Percentiles rank a stretch among this genome's conserved stretches.
Conservation (phyloP, 371 early-diverging fungal species). For the Coemansia sp. region DNA sequence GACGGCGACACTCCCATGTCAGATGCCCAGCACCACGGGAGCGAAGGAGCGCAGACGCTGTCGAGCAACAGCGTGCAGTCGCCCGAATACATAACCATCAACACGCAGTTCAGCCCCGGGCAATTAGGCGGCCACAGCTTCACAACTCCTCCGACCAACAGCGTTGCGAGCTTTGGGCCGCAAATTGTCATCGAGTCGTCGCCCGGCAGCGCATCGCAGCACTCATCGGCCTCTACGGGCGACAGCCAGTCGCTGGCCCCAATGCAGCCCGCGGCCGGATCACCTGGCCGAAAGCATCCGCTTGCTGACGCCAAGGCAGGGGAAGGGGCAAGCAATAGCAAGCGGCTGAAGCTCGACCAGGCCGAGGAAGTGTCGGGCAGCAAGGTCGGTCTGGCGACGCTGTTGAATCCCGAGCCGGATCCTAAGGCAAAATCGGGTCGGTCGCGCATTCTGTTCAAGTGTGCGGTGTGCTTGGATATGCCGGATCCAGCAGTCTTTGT, state of each 20-base stretch:
- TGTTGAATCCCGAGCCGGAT: conserved; percentile 10
- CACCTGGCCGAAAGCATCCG: not conserved
- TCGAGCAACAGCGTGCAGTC: not conserved
- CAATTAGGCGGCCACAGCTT: not conserved
- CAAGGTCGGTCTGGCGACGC: conserved; percentile 3
- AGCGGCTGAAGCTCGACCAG: conserved; percentile 1
- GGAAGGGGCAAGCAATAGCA: conserved; percentile 2
- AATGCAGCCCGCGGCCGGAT: not conserved
- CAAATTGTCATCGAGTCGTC: not conserved
- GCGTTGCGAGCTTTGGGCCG: not conserved
- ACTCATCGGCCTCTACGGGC: not conserved
- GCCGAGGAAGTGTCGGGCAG: not conserved
- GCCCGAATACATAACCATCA: conserved; percentile 17
- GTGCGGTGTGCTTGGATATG: conserved; percentile 41
- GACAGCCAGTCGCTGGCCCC: too few species aligned
- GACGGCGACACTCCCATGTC: not conserved
- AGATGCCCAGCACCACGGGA: not conserved
- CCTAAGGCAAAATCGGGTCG: not conserved
- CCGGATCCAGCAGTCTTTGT: conserved; percentile 47
- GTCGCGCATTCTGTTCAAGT: conserved; percentile 42
- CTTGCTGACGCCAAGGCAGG: not conserved
- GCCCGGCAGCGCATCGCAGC: not conserved
- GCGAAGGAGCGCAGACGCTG: not conserved
- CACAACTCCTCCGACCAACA: not conserved
- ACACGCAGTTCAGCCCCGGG: conserved; percentile 21